Evolutionary conservation across 1,284 basidiomycete genomes (phyloP), one percentile per base, ranked within the genome.

Genomic region (Naganishia sp.): DNA sequence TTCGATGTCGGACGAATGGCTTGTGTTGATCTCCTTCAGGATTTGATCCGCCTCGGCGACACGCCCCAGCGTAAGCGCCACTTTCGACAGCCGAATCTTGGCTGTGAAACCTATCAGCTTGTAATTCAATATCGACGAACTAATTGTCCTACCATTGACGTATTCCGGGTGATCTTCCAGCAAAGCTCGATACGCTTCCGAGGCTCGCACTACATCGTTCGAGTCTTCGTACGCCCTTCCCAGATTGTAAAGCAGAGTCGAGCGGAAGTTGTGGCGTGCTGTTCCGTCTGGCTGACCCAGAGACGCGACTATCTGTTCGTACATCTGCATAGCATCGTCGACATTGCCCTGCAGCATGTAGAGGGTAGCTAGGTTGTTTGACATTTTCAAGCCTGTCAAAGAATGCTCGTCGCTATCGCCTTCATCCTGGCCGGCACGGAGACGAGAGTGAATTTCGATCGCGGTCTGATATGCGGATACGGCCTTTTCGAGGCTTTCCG

Each of bases 131-230:
- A 6, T 39, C 7, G 13, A 39, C 13, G 35, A 9, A 39, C 35
- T 39, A 3, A 4, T 39, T 39, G 10, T 6, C 88, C 67, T 72
- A 94, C 93, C 94, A 76, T 96, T 94, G 52, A 92, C 85, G 76
- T 95, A 96, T 80, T 96, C 94, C 0, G 92, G 90, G 82, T 97
- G 93, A 65, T 89, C 84, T 18, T 85, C 81, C 32, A 96, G 78
- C 6, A 97, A 82, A 74, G 92, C 91, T 53, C 89, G 86, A 72
- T 94, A 96, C 6, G 90, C 90, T 71, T 89, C 89, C 68, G 84
- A 87, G 11, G 93, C 92, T 71, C 88, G 84, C 1, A 79, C 82
- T 3, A 84, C 82, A 50, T 90, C 87, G 0, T 88, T 88, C 65
- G 85, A 83, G 63, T 92, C 90, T 76, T 97, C 94, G 72, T 92